Evolutionary conservation across 73 alveolate species (phyloP), one percentile per base, ranked within the genome.

Genomic region (Paramecium primaurelia): DNA sequence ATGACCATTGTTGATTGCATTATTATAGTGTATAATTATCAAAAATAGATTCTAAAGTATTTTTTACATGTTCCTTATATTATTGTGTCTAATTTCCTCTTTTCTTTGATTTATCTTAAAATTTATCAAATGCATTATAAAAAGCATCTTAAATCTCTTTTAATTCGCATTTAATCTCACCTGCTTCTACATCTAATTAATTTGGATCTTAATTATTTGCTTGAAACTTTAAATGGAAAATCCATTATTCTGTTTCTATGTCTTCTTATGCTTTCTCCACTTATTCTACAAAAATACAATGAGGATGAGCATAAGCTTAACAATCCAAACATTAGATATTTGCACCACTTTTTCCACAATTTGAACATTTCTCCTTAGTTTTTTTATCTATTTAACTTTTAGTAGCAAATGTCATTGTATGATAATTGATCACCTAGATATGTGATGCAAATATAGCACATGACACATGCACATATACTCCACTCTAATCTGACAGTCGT

Each of bases 221-320:
- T 28, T 45, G 5, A 44, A 80, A 44, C 38, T 80, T 80, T 18
- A 80, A 36, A 80, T 80, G 47, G 51, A 80, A 80, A 4, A 80
- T 80, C 91, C 91, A 80, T 14, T 80, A 80, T 32, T 80, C 91
- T 80, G 58, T 49, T 80, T 80, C 91, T 8, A 45, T 80, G 26
- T 80, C 71, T 47, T 80, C 91, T 42, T 80, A 44, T 45, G 47
- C 91, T 22, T 64, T 80, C 38, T 80, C 71, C 44, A 80, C 75
- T 80, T 80, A 49, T n/a, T 80, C 91, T 11, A 20, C 44, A 45
- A 26, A 45, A n/a, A 80, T 80, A 12, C 91, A 80, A 44, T 80
- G 44, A 26, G 91, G 91, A 49, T 80, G 91, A 10, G 91, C 91
- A 49, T 42, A 28, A 20, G 73, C 44, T 45, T 40, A 22, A 25